Evolutionary conservation across 2,329 filamentous ascomycete genomes (phyloP), one percentile per base, ranked within the genome.

Genomic region (Geosmithia flava): DNA sequence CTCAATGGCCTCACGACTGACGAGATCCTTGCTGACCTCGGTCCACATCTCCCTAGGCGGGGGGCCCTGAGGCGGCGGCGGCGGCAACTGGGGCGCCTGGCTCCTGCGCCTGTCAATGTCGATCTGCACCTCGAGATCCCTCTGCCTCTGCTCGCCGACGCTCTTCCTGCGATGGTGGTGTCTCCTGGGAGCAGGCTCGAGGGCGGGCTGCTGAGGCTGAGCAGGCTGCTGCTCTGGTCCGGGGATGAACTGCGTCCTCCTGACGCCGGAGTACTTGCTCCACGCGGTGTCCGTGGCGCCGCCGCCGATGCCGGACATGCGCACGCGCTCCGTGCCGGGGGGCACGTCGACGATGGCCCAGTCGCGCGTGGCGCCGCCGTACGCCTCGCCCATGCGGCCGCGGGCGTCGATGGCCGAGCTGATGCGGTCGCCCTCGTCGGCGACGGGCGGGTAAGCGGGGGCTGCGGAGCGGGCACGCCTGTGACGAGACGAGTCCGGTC

Each of bases 1-100:
- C 55, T 95, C 83, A 53, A 97, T 86, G 17, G 93, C 93, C 61
- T 96, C 89, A 47, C 84, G 81, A 50, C 83, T 74, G 16, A 97
- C 87, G 37, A 97, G 68, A 55, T 95, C 90, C 67, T 95, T 95
- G 44, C 91, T 95, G 56, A 98, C 88, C 66, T 97, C 93, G 0
- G 93, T 98, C 91, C 91, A 97, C 70, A 95, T 86, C 51, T 84
- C 80, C 49, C 77, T 75, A 30, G 75, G 68, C 47, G 72, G 73
- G 20, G 70, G 63, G 15, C 62, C 61, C 16, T 65, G 58, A 48
- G 57, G 66, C 49, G 54, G 61, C 46, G 52, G 63, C 16, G 23
- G 40, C 52, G 30, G 19, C 58, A 51, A 62, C 52, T 59, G 62
- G 33, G 53, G 53, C 27, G 65, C 66, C 49, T 67, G 63, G 20